phyloP scores from a whole-genome alignment of 371 early-diverging fungal species.

The Fennellomyces sp. region DNA sequence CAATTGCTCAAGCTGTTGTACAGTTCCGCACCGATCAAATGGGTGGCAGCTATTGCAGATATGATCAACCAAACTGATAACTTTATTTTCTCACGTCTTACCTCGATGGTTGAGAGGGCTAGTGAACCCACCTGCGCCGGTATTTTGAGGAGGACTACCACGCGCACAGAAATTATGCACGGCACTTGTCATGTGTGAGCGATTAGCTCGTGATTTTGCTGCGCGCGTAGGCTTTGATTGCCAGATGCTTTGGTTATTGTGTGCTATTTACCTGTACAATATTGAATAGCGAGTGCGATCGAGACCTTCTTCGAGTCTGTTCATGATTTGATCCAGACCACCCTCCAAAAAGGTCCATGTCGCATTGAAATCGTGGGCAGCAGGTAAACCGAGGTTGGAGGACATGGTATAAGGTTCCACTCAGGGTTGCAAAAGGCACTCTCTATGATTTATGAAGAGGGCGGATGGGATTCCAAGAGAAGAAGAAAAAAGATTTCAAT shows the following conservation, averaged over 20 bases:
- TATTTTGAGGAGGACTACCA: constrained; percentile 28
- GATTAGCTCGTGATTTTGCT: background rate
- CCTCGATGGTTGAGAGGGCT: constrained; percentile 32
- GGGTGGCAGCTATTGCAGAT: constrained; percentile 57
- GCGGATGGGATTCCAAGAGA: too few relatives aligned
- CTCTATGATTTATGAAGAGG: too few relatives aligned
- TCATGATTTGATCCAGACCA: constrained; percentile 85
- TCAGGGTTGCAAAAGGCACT: too few relatives aligned
- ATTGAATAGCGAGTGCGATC: constrained; percentile 78
- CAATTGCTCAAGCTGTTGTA: constrained; percentile 77
- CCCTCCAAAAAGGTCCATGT: constrained; percentile 81
- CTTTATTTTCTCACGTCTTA: constrained; percentile 6
- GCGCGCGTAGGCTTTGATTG: background rate
- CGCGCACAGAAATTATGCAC: constrained; percentile 86
- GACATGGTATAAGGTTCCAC: constrained; percentile 7
- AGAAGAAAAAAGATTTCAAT: background rate
- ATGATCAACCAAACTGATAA: background rate
- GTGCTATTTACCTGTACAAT: constrained; percentile 79
- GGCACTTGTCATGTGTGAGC: constrained; percentile 48
- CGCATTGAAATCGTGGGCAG: constrained; percentile 56
- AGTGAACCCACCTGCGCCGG: constrained; percentile 11
- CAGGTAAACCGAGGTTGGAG: constrained; percentile 29
- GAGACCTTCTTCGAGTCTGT: constrained; percentile 75
- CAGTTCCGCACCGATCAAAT: constrained; percentile 85
- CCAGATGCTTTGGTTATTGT: background rate